A percentile compares a stretch with the other conserved stretches of the same genome.
Evolutionary conservation across 306 rosid genomes (phyloP).

Genomic region (Calophaca sinica): DNA sequence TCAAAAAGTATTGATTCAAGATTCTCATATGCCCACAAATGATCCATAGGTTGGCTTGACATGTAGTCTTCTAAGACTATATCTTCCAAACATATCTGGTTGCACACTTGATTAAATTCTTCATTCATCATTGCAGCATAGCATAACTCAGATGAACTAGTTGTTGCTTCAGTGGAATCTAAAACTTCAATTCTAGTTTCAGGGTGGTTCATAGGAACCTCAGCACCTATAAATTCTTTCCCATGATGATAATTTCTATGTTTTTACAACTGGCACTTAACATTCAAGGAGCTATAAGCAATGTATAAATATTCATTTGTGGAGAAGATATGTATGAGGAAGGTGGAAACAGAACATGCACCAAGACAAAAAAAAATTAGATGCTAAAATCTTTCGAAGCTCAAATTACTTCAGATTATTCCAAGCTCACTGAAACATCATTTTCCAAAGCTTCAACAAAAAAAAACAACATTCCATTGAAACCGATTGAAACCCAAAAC

Average conservation of each 20-base stretch:
- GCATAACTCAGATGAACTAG: conserved; percentile 36
- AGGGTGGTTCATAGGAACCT: too few relatives aligned
- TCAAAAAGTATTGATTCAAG: conserved; percentile 52
- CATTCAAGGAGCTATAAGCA: conserved; percentile 48
- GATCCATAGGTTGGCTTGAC: not conserved
- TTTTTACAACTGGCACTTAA: conserved; percentile 58
- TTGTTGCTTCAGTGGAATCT: conserved; percentile 44
- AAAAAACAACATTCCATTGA: too few relatives aligned
- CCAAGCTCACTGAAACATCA: too few relatives aligned
- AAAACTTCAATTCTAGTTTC: conserved; percentile 12
- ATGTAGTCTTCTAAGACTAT: conserved; percentile 35
- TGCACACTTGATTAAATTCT: conserved; percentile 45
- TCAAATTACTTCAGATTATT: too few relatives aligned
- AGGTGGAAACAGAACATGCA: too few relatives aligned
- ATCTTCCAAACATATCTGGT: conserved; percentile 46
- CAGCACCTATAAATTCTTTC: conserved; percentile 49
- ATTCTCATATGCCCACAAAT: conserved; percentile 42
- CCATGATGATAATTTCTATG: conserved; percentile 55
- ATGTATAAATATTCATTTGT: conserved; percentile 45
- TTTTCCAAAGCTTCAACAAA: too few relatives aligned
- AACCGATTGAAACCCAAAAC: too few relatives aligned
- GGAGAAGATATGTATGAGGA: conserved; percentile 44
- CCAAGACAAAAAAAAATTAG: too few relatives aligned
- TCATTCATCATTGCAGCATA: conserved; percentile 41
- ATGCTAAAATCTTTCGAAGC: too few relatives aligned